Conservation (phyloP, 2,329 filamentous ascomycete genomes). For the Aspergillus aculeatus region DNA sequence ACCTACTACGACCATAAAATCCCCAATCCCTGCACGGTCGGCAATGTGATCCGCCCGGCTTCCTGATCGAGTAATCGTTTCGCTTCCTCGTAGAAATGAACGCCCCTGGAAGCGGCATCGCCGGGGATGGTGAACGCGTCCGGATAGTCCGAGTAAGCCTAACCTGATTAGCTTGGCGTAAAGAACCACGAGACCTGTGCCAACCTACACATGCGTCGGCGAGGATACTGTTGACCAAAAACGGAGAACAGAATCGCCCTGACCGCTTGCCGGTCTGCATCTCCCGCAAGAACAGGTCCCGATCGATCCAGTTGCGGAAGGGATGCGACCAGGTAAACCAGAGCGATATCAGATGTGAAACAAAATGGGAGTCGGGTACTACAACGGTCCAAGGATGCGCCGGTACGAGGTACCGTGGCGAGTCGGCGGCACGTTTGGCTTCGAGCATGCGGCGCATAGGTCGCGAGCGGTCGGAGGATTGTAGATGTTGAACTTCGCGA, state of each 20-base stretch:
- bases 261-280: slow-evolving; percentile 32
- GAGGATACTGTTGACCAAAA: slow-evolving; percentile 37
- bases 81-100: slow-evolving; percentile 37
- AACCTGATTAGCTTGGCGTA: background rate
- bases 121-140: slow-evolving; percentile 21
- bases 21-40: slow-evolving; percentile 32
- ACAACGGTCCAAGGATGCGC: slow-evolving; percentile 32
- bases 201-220: slow-evolving; percentile 32
- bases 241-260: slow-evolving; percentile 34
- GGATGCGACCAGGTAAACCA: slow-evolving; percentile 35
- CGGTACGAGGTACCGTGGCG: slow-evolving; percentile 24
- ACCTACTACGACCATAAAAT: slow-evolving; percentile 32
- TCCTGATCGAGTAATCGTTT: slow-evolving; percentile 31
- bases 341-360: slow-evolving; percentile 34
- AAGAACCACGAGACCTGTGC: background rate
- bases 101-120: slow-evolving; percentile 23
- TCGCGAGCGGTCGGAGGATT: slow-evolving; percentile 17
- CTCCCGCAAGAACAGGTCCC: slow-evolving; percentile 34
- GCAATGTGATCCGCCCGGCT: slow-evolving; percentile 30
- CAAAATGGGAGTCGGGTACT: slow-evolving; percentile 24
- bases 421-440: slow-evolving; percentile 18
- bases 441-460: slow-evolving; percentile 18
- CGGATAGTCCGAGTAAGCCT: slow-evolving; percentile 32
- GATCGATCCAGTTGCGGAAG: slow-evolving; percentile 33
- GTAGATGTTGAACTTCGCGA: slow-evolving; percentile 16